Evolutionary conservation across 1,139 yeast genomes (phyloP).

Genomic region (Yamadazyma jaroonii): DNA sequence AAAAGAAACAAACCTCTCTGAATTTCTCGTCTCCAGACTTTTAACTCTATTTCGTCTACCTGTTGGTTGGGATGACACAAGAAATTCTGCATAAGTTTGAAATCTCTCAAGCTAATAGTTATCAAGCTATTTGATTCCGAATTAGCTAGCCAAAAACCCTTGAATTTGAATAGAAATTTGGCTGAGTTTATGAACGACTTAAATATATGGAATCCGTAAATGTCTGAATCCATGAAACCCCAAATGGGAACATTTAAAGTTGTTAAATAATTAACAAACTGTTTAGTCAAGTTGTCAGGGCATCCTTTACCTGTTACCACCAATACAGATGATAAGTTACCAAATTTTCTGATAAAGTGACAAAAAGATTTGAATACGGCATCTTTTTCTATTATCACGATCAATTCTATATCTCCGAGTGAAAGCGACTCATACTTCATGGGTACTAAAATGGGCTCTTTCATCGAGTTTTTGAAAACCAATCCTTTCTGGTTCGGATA

Average conservation of each 20-base stretch:
- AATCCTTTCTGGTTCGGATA: constrained; percentile 66
- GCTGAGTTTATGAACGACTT: constrained; percentile 23
- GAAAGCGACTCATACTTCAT: constrained; percentile 7
- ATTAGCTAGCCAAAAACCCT: constrained; percentile 38
- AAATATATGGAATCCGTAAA: constrained; percentile 65
- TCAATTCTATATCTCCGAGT: constrained; percentile 8
- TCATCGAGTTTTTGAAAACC: constrained; percentile 34
- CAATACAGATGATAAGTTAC: constrained; percentile 13
- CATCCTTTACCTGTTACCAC: constrained; percentile 67
- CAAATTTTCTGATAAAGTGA: constrained; percentile 2
- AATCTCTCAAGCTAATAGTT: constrained; percentile 32
- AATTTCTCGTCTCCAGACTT: constrained; percentile 38
- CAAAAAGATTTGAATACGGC: constrained; percentile 42
- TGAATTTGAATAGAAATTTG: constrained; percentile 10
- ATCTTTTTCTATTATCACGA: constrained; percentile 68
- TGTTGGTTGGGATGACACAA: constrained; percentile 5
- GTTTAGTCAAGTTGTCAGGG: constrained; percentile 42
- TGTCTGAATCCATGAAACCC: constrained; percentile 55
- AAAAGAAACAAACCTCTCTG: constrained; percentile 52
- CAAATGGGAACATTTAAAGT: constrained; percentile 30
- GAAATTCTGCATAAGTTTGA: constrained; percentile 28
- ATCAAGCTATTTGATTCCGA: constrained; percentile 31
- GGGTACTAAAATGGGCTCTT: constrained; percentile 28
- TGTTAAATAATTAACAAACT: constrained; percentile 19
- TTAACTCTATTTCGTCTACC: background rate